Conservation (phyloP, 1,139 yeast genomes). For the Taphrina wiesneri region DNA sequence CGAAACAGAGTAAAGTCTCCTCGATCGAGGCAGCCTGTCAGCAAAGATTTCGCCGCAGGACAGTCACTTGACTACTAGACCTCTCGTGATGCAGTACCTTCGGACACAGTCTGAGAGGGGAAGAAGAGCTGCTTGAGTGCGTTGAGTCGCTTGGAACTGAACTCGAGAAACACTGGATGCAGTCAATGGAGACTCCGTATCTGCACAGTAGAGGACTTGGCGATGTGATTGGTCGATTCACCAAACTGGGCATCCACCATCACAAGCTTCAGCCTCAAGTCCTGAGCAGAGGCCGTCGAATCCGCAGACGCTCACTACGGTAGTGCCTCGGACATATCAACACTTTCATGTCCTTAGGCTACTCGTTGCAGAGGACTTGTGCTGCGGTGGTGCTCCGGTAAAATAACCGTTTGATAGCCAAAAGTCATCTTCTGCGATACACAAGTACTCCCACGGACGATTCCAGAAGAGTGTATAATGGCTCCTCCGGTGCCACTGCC, state of each 20-base stretch:
- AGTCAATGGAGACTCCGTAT: background rate
- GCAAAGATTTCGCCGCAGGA: background rate
- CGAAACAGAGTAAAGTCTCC: too few relatives aligned
- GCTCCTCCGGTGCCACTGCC: slow-evolving; percentile 15
- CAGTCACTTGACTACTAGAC: too few relatives aligned
- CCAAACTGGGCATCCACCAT: background rate
- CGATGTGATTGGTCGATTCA: background rate
- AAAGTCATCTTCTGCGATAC: background rate
- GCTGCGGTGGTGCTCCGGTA: too few relatives aligned
- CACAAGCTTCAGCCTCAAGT: slow-evolving; percentile 2
- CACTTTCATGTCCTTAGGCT: too few relatives aligned
- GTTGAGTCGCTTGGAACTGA: background rate
- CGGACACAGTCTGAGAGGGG: too few relatives aligned
- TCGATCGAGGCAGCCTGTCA: background rate
- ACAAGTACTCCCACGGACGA: background rate
- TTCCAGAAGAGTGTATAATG: background rate
- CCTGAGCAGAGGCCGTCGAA: background rate
- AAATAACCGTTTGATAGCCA: too few relatives aligned
- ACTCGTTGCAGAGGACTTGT: too few relatives aligned
- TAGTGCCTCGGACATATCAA: background rate
- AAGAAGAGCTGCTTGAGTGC: too few relatives aligned
- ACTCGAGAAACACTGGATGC: background rate
- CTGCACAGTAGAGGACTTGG: background rate
- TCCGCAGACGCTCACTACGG: background rate
- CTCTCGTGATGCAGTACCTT: too few relatives aligned